Evolutionary conservation across 192 early-diverging fungal species (phyloP).

Genomic region (Linnemannia schmuckeri): DNA sequence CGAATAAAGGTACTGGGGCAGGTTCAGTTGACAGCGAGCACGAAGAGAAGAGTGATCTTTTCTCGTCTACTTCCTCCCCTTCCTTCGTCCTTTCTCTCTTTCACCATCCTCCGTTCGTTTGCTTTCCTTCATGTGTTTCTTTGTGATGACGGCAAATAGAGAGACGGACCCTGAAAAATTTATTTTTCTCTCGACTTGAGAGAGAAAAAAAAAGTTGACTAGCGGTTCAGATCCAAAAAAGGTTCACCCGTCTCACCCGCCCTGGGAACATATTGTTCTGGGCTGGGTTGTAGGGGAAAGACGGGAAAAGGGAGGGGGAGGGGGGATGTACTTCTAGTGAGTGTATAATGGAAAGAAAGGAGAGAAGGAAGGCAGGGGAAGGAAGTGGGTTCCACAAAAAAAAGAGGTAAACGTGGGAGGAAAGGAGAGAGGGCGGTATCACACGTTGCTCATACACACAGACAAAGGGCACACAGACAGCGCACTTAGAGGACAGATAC

Average conservation of each 20-base stretch:
- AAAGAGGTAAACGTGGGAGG: neutral
- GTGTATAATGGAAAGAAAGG: neutral
- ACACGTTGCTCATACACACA: no score
- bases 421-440: no score
- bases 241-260: neutral
- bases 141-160: neutral
- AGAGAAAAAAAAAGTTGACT: conserved; percentile 7
- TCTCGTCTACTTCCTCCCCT: neutral
- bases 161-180: neutral
- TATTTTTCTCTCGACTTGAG: neutral
- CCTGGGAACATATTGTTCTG: conserved; percentile 3
- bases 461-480: no score
- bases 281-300: neutral
- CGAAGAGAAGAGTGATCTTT: neutral
- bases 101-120: neutral
- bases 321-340: neutral
- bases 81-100: neutral
- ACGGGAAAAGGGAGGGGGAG: neutral
- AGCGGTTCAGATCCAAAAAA: neutral
- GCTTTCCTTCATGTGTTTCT: neutral
- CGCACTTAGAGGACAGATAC: no score
- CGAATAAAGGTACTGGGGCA: neutral
- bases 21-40: conserved; percentile 4
- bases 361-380: neutral
- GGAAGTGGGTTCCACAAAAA: neutral